These are phyloP conservation scores for Ustilago nuda DNA, from an alignment of 1,284 basidiomycete species.

Conservation along the genomic window DNA sequence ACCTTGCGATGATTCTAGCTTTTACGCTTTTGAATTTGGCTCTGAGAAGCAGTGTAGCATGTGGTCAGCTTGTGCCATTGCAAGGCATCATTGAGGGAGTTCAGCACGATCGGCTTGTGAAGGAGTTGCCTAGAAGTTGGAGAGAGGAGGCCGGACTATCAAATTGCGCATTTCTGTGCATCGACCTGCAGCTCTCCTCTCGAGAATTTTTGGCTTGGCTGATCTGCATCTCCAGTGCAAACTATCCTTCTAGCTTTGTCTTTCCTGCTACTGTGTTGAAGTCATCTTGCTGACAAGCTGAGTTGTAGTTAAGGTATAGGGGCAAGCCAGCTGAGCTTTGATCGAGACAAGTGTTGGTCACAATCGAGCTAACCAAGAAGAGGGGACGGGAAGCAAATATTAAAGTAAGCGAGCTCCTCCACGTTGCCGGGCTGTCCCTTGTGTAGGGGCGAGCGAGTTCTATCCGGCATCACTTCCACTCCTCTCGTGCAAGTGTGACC, in stretches of 20 bases:
- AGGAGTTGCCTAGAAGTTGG: constrained; percentile 3
- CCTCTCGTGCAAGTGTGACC: not conserved
- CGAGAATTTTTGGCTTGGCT: not conserved
- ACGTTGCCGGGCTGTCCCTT: not conserved
- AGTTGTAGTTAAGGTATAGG: no score
- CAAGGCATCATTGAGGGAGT: not conserved
- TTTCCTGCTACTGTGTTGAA: no score
- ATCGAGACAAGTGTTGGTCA: not conserved
- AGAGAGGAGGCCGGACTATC: constrained; percentile 19
- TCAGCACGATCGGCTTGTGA: not conserved
- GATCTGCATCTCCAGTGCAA: no score
- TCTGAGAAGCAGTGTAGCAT: not conserved
- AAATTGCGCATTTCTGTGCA: constrained; percentile 17
- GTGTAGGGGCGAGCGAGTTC: not conserved
- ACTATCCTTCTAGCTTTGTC: no score
- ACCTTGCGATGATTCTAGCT: not conserved
- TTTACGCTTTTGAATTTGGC: not conserved
- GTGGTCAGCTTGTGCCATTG: not conserved
- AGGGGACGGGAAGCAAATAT: not conserved
- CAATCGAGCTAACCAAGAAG: not conserved
- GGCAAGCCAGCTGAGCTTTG: not conserved
- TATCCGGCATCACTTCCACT: constrained; percentile 1
- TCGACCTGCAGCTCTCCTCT: constrained; percentile 5
- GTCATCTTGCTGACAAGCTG: no score
- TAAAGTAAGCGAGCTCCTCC: not conserved